A percentile compares a stretch with the other conserved stretches of the same genome.
These are phyloP conservation scores for Citrus cavaleriei DNA, from an alignment of 345 rosid species.

Conservation along the genomic window DNA sequence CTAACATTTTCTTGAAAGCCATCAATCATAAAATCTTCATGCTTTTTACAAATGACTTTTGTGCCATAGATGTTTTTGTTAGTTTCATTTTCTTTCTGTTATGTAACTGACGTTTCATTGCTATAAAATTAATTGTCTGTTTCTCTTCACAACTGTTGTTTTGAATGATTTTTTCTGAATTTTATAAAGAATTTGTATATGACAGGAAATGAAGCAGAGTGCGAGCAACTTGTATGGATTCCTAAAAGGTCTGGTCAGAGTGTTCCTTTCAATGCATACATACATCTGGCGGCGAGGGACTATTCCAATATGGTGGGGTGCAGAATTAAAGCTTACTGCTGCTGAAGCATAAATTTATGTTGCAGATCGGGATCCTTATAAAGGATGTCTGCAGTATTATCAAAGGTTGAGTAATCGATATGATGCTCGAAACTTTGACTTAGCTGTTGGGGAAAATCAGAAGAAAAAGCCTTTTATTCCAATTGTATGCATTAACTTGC, in stretches of 20 bases:
- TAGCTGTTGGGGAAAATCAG: background rate
- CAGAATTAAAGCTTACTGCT: slow-evolving; percentile 85
- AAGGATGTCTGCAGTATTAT: slow-evolving; percentile 85
- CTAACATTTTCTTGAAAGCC: too few relatives aligned
- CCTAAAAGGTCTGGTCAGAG: slow-evolving; percentile 75
- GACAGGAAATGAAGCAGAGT: slow-evolving; percentile 98
- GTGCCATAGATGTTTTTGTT: background rate
- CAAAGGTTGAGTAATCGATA: slow-evolving; percentile 83
- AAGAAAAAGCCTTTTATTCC: too few relatives aligned
- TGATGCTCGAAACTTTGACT: slow-evolving; percentile 62
- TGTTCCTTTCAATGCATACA: slow-evolving; percentile 76
- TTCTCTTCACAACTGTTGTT: slow-evolving; percentile 6
- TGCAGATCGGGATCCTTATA: slow-evolving; percentile 80
- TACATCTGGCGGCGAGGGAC: slow-evolving; percentile 97
- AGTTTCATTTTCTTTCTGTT: background rate
- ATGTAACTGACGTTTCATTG: slow-evolving; percentile 1
- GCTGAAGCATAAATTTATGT: slow-evolving; percentile 98
- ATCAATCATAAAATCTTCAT: too few relatives aligned
- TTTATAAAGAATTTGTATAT: slow-evolving; percentile 28
- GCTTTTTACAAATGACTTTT: background rate
- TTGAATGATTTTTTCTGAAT: slow-evolving; percentile 26
- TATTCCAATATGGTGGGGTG: slow-evolving; percentile 99
- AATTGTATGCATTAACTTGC: too few relatives aligned
- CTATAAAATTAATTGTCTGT: background rate
- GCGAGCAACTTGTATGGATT: slow-evolving; percentile 94